These are phyloP conservation scores for Harringtonia aguacate DNA, from an alignment of 2,329 filamentous ascomycete species.

Conservation along the genomic window DNA sequence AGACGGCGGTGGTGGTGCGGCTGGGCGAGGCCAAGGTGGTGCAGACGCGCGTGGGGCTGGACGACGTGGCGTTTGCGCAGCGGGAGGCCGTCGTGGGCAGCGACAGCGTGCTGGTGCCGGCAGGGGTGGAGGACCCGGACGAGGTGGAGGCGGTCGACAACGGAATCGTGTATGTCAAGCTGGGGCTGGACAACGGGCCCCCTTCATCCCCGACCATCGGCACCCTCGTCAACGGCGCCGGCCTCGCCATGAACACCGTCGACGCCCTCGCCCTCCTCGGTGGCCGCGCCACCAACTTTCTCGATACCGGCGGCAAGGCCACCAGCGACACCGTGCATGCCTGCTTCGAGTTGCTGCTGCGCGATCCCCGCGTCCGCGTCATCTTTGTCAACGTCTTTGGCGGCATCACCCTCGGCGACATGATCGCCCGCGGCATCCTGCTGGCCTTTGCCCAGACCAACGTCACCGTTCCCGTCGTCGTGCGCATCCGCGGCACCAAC, in stretches of 20 bases:
- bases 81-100: constrained; percentile 22
- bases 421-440: constrained; percentile 69
- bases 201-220: constrained; percentile 62
- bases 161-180: constrained; percentile 70
- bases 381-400: constrained; percentile 49
- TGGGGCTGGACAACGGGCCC: constrained; percentile 26
- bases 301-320: constrained; percentile 84
- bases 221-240: constrained; percentile 80
- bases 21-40: constrained; percentile 17
- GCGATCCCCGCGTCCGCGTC: constrained; percentile 60
- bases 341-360: constrained; percentile 62
- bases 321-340: constrained; percentile 71
- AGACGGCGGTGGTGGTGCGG: constrained; percentile 22
- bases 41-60: constrained; percentile 33
- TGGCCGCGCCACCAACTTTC: constrained; percentile 68
- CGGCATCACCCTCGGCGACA: constrained; percentile 59
- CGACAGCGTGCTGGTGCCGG: too few species aligned
- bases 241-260: constrained; percentile 83
- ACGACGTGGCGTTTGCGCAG: constrained; percentile 30
- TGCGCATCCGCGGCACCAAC: constrained; percentile 64
- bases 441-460: constrained; percentile 58
- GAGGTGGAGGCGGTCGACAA: constrained; percentile 35
- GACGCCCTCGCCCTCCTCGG: constrained; percentile 62
- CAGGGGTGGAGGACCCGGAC: constrained; percentile 19
- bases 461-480: constrained; percentile 64